A percentile compares a stretch with the other conserved stretches of the same genome.
Evolutionary conservation across 345 rosid species (phyloP).

Genomic region (Hibiscus trionum): DNA sequence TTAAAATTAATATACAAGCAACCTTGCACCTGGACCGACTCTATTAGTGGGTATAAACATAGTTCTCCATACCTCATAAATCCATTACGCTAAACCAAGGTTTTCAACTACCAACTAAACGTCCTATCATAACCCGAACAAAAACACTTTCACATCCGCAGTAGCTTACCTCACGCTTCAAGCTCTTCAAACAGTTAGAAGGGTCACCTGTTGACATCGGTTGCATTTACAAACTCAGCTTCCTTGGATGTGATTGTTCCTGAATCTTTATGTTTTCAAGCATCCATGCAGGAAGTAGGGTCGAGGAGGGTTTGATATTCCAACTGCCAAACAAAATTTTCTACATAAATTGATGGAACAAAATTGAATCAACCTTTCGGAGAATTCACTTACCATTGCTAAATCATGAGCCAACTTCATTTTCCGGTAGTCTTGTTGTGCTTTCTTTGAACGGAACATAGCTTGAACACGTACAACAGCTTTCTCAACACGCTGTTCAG

Average conservation of each 20-base stretch:
- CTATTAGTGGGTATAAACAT: not conserved
- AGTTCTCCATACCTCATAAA: not conserved
- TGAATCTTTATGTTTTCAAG: constrained; percentile 9
- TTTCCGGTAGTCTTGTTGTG: constrained; percentile 78
- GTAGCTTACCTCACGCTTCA: constrained; percentile 8
- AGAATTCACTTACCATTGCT: constrained; percentile 47
- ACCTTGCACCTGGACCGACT: not conserved
- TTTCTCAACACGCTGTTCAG: constrained; percentile 82
- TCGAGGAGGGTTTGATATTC: constrained; percentile 40
- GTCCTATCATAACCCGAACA: not conserved
- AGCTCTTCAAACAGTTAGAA: constrained; percentile 13
- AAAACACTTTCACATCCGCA: not conserved
- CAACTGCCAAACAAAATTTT: constrained; percentile 40
- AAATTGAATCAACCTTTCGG: not conserved
- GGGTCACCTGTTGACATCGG: constrained; percentile 1
- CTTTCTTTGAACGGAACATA: constrained; percentile 94
- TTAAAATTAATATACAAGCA: not conserved
- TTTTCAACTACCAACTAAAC: not conserved
- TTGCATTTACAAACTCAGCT: constrained; percentile 15
- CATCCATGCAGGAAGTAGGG: constrained; percentile 21
- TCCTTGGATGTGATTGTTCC: not conserved
- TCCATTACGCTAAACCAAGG: not conserved
- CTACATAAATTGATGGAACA: not conserved
- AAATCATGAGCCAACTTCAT: constrained; percentile 60
- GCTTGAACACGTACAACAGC: constrained; percentile 79